Evolutionary conservation across 371 early-diverging fungal genomes (phyloP).

Genomic region (Mortierella sp.): DNA sequence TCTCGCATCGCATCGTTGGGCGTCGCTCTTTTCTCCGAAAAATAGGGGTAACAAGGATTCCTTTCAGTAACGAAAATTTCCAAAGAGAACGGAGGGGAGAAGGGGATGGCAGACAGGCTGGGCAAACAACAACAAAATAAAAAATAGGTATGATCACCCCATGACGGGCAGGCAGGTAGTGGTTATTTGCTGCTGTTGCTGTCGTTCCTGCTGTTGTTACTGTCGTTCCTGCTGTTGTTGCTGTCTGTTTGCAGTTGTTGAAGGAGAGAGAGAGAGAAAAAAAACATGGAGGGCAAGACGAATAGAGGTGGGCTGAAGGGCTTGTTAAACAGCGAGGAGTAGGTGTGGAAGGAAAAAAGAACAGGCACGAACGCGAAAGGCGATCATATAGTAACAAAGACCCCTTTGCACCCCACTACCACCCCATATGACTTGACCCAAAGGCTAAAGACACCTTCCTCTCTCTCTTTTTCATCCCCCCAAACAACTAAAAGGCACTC

Average conservation of each 20-base stretch:
- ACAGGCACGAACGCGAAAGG: neutral
- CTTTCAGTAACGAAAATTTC: neutral
- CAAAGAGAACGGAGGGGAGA: neutral
- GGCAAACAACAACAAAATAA: neutral
- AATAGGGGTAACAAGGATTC: neutral
- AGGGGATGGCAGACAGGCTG: neutral
- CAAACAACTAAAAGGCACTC: neutral
- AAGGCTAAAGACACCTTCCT: neutral
- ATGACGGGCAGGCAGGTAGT: conserved; percentile 12
- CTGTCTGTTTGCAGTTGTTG: neutral
- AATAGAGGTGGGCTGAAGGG: conserved; percentile 19
- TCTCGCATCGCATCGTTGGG: neutral
- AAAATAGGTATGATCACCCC: neutral
- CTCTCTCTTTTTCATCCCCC: neutral
- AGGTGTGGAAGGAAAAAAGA: neutral
- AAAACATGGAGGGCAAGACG: neutral
- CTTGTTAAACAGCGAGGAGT: neutral
- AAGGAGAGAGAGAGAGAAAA: neutral
- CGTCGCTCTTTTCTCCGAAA: conserved; percentile 14
- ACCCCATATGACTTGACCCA: neutral
- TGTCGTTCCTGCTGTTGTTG: neutral
- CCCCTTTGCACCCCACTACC: neutral
- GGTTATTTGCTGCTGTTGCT: too few relatives aligned
- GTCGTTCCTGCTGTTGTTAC: neutral
- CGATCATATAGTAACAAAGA: neutral